A percentile compares a stretch with the other conserved stretches of the same genome.
Conservation (phyloP, 1,284 basidiomycete genomes). For the Violaceomyces palustris region DNA sequence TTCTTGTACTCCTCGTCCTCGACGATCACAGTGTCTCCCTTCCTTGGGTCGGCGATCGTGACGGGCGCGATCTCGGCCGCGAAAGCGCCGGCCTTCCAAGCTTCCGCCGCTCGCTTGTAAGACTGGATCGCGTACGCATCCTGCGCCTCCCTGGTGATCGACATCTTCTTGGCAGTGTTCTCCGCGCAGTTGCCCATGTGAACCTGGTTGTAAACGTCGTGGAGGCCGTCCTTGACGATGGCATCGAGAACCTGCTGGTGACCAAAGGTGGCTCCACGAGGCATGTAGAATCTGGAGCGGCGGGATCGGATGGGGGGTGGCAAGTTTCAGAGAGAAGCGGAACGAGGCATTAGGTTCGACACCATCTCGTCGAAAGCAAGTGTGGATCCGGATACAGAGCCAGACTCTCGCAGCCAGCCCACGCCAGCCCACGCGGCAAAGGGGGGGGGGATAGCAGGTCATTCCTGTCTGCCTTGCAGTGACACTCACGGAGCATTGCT, state of each 20-base stretch:
- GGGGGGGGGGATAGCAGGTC: not conserved
- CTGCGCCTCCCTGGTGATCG: constrained; percentile 54
- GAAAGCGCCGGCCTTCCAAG: constrained; percentile 82
- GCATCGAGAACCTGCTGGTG: constrained; percentile 83
- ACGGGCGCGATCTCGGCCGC: constrained; percentile 84
- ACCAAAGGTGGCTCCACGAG: constrained; percentile 82
- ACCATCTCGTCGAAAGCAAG: too few species aligned
- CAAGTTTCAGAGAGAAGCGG: too few species aligned
- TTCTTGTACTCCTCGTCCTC: constrained; percentile 95
- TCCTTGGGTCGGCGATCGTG: constrained; percentile 69
- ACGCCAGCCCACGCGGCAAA: constrained; percentile 1
- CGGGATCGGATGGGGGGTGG: too few species aligned
- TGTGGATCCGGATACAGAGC: too few species aligned
- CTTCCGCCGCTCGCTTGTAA: constrained; percentile 82
- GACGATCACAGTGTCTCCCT: constrained; percentile 73
- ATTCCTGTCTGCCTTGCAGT: too few species aligned
- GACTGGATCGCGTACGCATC: constrained; percentile 79
- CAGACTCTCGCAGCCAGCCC: too few species aligned
- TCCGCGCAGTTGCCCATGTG: constrained; percentile 53
- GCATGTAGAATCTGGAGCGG: constrained; percentile 72
- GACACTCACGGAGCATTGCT: constrained; percentile 53
- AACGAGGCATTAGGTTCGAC: too few species aligned
- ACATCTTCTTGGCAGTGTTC: constrained; percentile 53
- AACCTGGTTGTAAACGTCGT: constrained; percentile 38
- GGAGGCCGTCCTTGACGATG: constrained; percentile 82